phyloP scores from a whole-genome alignment of 352 stramenopile genomes.

The Paralagenidium karlingii region DNA sequence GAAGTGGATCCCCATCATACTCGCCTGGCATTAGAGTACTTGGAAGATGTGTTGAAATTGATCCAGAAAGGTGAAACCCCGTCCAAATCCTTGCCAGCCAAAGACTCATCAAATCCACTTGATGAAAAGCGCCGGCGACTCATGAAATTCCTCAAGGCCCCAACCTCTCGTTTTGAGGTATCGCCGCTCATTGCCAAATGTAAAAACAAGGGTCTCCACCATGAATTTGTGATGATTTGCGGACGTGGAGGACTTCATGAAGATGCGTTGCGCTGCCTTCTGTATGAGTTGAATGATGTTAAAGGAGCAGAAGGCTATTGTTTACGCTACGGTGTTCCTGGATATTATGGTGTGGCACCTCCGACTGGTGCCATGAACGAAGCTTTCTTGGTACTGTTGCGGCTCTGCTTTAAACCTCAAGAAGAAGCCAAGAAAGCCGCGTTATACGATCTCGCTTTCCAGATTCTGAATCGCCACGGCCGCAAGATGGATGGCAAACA shows the following conservation, averaged over 20 bases:
- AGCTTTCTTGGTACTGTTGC: constrained; percentile 59
- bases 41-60: constrained; percentile 71
- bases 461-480: constrained; percentile 60
- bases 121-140: constrained; percentile 66
- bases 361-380: constrained; percentile 33
- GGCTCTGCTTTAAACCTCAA: constrained; percentile 64
- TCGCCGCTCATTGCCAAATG: constrained; percentile 61
- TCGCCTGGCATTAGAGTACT: constrained; percentile 71
- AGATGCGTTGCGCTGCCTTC: constrained; percentile 58
- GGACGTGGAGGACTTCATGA: constrained; percentile 67
- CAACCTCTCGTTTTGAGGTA: constrained; percentile 68
- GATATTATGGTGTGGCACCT: constrained; percentile 6
- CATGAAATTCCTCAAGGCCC: constrained; percentile 68
- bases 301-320: constrained; percentile 73
- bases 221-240: constrained; percentile 79
- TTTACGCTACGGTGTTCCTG: constrained; percentile 52
- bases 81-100: constrained; percentile 73
- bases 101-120: constrained; percentile 35
- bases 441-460: constrained; percentile 69
- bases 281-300: constrained; percentile 71
- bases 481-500: constrained; percentile 62
- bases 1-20: constrained; percentile 71
- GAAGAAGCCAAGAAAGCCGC: constrained; percentile 72
- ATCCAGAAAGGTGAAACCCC: constrained; percentile 51
- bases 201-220: constrained; percentile 57